These are phyloP conservation scores for Hanseniaspora guilliermondii DNA, from an alignment of 805 yeast genomes.

Conservation along the genomic window DNA sequence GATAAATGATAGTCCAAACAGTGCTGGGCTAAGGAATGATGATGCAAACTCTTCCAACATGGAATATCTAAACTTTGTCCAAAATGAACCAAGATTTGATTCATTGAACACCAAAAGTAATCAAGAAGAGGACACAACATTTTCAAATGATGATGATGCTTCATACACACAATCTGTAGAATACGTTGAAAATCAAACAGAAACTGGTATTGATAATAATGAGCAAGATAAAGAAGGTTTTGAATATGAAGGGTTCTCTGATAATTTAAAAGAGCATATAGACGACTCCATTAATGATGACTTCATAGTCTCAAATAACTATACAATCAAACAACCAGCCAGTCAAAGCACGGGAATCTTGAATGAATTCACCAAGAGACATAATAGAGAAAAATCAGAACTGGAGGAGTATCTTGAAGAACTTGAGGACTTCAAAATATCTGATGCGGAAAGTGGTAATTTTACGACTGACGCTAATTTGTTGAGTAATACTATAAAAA, in stretches of 20 bases:
- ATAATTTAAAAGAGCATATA: neutral
- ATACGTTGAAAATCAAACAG: too few relatives aligned
- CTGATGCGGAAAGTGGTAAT: constrained; percentile 12
- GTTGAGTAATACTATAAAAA: too few relatives aligned
- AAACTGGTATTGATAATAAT: neutral
- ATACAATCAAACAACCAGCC: neutral
- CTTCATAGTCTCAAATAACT: neutral
- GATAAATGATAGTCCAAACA: too few relatives aligned
- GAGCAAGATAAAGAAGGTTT: neutral
- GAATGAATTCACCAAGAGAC: constrained; percentile 14
- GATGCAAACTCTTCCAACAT: too few relatives aligned
- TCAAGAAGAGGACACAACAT: too few relatives aligned
- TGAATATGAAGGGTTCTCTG: neutral
- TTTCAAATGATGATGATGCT: too few relatives aligned
- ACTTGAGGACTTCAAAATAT: constrained; percentile 21
- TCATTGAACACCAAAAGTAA: too few relatives aligned
- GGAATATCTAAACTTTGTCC: too few relatives aligned
- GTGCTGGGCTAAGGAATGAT: too few relatives aligned
- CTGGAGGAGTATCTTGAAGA: constrained; percentile 28
- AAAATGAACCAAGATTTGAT: too few relatives aligned
- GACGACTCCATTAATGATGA: neutral
- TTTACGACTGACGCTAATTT: neutral
- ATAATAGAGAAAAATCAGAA: constrained; percentile 25
- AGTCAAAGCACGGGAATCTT: neutral
- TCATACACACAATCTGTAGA: too few relatives aligned